Conservation (phyloP, 2,329 filamentous ascomycete species). For the Ilyonectria sp. region DNA sequence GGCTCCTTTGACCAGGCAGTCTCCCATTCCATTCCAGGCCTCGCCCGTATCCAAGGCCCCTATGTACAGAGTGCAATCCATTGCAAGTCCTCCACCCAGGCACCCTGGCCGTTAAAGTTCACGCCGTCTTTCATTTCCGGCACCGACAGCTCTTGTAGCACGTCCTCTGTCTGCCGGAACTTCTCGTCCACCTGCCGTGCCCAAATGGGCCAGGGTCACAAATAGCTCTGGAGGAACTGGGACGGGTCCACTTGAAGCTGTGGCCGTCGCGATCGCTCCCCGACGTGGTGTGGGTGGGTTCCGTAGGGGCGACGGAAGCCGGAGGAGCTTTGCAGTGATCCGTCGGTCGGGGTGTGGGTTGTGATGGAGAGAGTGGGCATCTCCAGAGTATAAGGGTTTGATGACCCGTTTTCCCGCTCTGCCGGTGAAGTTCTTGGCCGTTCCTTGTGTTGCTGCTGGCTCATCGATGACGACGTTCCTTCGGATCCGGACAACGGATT, state of each 20-base stretch:
- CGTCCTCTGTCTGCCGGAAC: not conserved
- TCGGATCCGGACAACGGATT: not conserved
- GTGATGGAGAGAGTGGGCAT: not conserved
- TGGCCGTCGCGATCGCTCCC: not conserved
- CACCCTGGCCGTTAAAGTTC: not conserved
- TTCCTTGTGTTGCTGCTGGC: not conserved
- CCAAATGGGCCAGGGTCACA: slow-evolving; percentile 5
- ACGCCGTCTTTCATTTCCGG: slow-evolving; percentile 21
- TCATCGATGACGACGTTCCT: slow-evolving; percentile 7
- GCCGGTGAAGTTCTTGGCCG: not conserved
- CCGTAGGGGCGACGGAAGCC: not conserved
- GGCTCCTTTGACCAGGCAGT: not conserved
- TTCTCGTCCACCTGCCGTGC: slow-evolving; percentile 11
- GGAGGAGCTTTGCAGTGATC: not conserved
- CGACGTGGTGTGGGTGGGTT: slow-evolving; percentile 2
- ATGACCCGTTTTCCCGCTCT: not conserved
- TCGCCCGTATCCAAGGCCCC: not conserved
- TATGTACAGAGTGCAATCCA: too few species aligned
- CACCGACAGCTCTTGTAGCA: not conserved
- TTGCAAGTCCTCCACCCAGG: not conserved
- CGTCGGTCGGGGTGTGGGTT: not conserved
- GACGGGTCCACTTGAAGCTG: not conserved
- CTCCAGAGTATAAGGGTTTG: slow-evolving; percentile 1
- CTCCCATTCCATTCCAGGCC: not conserved
- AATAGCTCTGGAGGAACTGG: not conserved